Percentiles rank a stretch among this genome's conserved stretches.
These are phyloP conservation scores for Aspergillus spinulosporus DNA, from an alignment of 2,329 filamentous ascomycete species.

Conservation along the genomic window DNA sequence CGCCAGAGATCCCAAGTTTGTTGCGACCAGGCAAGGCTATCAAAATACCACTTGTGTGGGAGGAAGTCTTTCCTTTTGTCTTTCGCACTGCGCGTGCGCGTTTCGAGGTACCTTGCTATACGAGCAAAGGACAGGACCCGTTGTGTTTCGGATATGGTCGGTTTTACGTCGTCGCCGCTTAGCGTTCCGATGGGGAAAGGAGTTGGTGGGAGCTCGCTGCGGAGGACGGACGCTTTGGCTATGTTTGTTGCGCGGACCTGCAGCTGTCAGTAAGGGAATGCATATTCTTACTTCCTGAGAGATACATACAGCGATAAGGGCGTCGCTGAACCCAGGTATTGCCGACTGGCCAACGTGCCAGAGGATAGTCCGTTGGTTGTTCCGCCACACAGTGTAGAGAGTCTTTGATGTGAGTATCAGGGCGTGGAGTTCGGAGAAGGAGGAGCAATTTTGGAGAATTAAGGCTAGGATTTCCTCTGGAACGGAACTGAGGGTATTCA, in stretches of 20 bases:
- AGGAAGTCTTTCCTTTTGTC: background rate
- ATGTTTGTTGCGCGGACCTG: constrained; percentile 12
- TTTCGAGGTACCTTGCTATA: background rate
- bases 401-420: background rate
- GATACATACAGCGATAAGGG: no score
- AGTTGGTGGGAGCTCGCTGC: constrained; percentile 6
- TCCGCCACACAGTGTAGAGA: background rate
- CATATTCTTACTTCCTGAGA: no score
- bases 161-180: background rate
- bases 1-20: constrained; percentile 1
- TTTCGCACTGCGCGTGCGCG: background rate
- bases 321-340: constrained; percentile 3
- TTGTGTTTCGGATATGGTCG: background rate
- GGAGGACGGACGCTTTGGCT: background rate
- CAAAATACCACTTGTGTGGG: background rate
- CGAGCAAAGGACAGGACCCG: background rate
- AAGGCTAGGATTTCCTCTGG: constrained; percentile 8
- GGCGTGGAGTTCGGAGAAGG: background rate
- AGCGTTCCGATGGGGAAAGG: background rate
- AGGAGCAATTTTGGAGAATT: background rate
- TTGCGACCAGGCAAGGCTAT: background rate
- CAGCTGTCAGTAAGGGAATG: no score
- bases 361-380: background rate
- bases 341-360: constrained; percentile 6
- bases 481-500: background rate